A percentile compares a stretch with the other conserved stretches of the same genome.
These are phyloP conservation scores for Xylaria sp. DNA, from an alignment of 2,329 filamentous ascomycete species.

Conservation along the genomic window DNA sequence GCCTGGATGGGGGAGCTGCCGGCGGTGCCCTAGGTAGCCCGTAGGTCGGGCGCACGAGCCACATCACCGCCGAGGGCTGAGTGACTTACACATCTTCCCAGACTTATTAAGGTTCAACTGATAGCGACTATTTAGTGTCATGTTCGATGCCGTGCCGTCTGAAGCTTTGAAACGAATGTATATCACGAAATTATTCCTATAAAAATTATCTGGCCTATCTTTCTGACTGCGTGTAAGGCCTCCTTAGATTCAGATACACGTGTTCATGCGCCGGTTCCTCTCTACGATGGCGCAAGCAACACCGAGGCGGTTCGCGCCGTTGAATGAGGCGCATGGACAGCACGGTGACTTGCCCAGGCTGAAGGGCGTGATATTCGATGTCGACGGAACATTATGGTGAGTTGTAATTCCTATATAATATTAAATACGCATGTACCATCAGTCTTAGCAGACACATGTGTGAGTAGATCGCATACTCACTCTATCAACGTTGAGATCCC, in stretches of 20 bases:
- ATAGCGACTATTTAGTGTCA: no score
- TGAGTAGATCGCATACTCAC: no score
- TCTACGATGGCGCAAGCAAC: conserved; percentile 46
- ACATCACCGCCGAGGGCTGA: conserved; percentile 8
- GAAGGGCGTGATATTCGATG: conserved; percentile 78
- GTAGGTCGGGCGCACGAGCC: conserved; percentile 25
- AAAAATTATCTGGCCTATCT: no score
- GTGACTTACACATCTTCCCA: conserved; percentile 1
- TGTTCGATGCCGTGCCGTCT: no score
- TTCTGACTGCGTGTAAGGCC: no score
- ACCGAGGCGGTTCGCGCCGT: conserved; percentile 58
- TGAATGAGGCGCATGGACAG: conserved; percentile 44
- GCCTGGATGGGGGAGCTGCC: conserved; percentile 2
- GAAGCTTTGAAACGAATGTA: no score
- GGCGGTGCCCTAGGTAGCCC: conserved; percentile 5
- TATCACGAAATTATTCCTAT: no score
- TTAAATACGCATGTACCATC: neutral
- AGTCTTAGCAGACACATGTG: no score
- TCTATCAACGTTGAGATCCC: neutral
- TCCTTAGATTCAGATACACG: no score
- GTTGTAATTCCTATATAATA: conserved; percentile 36
- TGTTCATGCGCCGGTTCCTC: conserved; percentile 41
- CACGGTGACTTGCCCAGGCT: conserved; percentile 48
- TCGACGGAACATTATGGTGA: conserved; percentile 92
- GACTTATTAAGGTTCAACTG: neutral